A percentile compares a stretch with the other conserved stretches of the same genome.
phyloP scores from a whole-genome alignment of 192 early-diverging fungal species.

The Coemansia sp. region DNA sequence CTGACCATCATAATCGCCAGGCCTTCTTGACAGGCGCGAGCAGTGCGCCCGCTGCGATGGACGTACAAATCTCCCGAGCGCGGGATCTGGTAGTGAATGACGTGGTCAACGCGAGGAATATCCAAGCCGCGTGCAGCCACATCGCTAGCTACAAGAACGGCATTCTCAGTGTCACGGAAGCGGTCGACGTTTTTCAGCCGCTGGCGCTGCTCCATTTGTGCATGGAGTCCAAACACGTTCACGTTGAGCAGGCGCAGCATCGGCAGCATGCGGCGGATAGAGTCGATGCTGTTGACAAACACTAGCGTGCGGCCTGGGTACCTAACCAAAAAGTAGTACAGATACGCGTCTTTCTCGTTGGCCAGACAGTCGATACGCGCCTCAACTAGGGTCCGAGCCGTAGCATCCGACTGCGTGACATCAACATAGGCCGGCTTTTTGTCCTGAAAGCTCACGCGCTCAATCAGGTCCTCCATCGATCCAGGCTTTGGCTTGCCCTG shows the following conservation, averaged over 20 bases:
- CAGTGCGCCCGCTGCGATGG: slow-evolving; percentile 93
- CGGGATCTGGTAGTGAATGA: slow-evolving; percentile 96
- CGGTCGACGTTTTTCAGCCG: slow-evolving; percentile 92
- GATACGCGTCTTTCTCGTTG: slow-evolving; percentile 80
- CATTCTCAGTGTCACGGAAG: slow-evolving; percentile 73
- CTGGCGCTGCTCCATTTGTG: slow-evolving; percentile 96
- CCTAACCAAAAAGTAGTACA: slow-evolving; percentile 87
- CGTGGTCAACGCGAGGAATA: slow-evolving; percentile 89
- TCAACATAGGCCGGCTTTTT: slow-evolving; percentile 78
- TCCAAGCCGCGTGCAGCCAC: slow-evolving; percentile 97
- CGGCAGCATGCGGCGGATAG: slow-evolving; percentile 85
- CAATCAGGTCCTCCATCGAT: slow-evolving; percentile 74
- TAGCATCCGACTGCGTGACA: slow-evolving; percentile 66
- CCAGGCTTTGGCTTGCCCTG: slow-evolving; percentile 35
- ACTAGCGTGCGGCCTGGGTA: slow-evolving; percentile 91
- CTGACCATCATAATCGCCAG: slow-evolving; percentile 81
- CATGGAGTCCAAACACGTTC: slow-evolving; percentile 84
- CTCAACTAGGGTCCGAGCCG: slow-evolving; percentile 76
- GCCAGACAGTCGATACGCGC: slow-evolving; percentile 84
- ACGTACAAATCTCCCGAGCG: slow-evolving; percentile 94
- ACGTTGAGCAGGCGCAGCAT: slow-evolving; percentile 77
- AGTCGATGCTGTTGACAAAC: slow-evolving; percentile 96
- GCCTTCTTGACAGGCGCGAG: slow-evolving; percentile 83
- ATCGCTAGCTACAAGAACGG: slow-evolving; percentile 92
- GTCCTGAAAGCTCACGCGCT: slow-evolving; percentile 78